phyloP scores from a whole-genome alignment of 768 basidiomycete genomes.

The Nevesoporus exiguus region DNA sequence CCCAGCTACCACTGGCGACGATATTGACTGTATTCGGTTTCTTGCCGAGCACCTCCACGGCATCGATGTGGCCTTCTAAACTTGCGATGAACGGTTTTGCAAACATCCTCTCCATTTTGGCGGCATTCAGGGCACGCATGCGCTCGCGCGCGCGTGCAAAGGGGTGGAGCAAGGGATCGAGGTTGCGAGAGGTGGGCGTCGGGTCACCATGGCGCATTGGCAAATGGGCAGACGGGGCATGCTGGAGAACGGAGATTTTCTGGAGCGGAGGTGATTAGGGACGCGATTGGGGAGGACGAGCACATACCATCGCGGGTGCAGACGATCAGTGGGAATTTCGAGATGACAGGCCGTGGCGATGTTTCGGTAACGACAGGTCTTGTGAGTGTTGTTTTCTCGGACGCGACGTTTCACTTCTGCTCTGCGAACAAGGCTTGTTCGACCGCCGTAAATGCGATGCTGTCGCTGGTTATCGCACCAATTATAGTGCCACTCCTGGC shows the following conservation, averaged over 20 bases:
- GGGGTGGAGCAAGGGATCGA: constrained; percentile 94
- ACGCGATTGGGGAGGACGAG: neutral
- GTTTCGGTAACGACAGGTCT: neutral
- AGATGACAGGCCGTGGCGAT: neutral
- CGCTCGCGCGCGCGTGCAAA: constrained; percentile 92
- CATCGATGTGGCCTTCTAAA: constrained; percentile 91
- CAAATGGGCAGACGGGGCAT: constrained; percentile 71
- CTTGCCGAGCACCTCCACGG: constrained; percentile 80
- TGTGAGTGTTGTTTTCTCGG: neutral
- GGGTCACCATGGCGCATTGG: constrained; percentile 78
- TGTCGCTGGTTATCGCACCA: neutral
- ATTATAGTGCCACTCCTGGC: neutral
- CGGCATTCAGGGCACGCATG: constrained; percentile 88
- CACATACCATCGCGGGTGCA: constrained; percentile 13
- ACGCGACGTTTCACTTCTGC: neutral
- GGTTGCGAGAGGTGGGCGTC: constrained; percentile 85
- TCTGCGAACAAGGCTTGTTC: neutral
- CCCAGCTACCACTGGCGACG: constrained; percentile 91
- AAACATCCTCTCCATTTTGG: constrained; percentile 96
- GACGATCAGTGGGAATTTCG: neutral
- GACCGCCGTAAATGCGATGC: neutral
- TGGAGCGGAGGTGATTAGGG: constrained; percentile 27
- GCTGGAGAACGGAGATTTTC: constrained; percentile 88
- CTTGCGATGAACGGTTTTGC: constrained; percentile 93
- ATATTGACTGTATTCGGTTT: constrained; percentile 70